Evolutionary conservation across 2,329 filamentous ascomycete species (phyloP).

Genomic region (Teratosphaeria epicoccoides): DNA sequence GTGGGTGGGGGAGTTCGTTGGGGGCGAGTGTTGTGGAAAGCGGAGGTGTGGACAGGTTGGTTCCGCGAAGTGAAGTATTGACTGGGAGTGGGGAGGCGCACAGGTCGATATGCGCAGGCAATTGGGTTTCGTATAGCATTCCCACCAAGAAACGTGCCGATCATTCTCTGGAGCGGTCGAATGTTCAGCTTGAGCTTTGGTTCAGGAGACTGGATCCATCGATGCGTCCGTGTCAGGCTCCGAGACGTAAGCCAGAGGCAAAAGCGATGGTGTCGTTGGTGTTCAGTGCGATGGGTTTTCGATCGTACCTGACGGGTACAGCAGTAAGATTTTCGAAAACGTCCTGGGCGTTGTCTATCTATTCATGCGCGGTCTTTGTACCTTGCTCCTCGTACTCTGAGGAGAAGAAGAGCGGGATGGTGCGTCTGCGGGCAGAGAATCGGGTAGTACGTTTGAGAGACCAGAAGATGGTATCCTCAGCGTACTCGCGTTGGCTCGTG

Average conservation of each 20-base stretch:
- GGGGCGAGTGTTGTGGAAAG: too few relatives aligned
- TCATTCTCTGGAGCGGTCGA: not conserved
- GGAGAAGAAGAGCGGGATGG: constrained; percentile 11
- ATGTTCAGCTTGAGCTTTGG: too few relatives aligned
- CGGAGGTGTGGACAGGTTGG: too few relatives aligned
- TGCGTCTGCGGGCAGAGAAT: constrained; percentile 13
- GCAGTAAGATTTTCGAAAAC: constrained; percentile 6
- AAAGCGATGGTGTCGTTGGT: constrained; percentile 11
- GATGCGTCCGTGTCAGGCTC: constrained; percentile 3
- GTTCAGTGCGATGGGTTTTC: constrained; percentile 9
- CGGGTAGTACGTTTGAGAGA: constrained; percentile 12
- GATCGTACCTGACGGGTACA: constrained; percentile 6
- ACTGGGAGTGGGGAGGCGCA: too few relatives aligned
- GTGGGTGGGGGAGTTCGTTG: too few relatives aligned
- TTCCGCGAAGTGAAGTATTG: too few relatives aligned
- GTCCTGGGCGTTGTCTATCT: constrained; percentile 12
- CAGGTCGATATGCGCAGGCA: too few relatives aligned
- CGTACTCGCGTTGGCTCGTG: constrained; percentile 13
- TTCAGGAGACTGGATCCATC: too few relatives aligned
- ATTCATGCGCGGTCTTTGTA: constrained; percentile 5
- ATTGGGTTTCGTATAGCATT: too few relatives aligned
- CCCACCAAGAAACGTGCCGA: too few relatives aligned
- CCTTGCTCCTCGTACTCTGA: not conserved
- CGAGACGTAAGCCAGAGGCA: constrained; percentile 11
- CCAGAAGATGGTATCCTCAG: constrained; percentile 16